Percentiles rank a stretch among this genome's conserved stretches.
Evolutionary conservation across 2,329 filamentous ascomycete genomes (phyloP).

Genomic region (Aspergillus fructus): DNA sequence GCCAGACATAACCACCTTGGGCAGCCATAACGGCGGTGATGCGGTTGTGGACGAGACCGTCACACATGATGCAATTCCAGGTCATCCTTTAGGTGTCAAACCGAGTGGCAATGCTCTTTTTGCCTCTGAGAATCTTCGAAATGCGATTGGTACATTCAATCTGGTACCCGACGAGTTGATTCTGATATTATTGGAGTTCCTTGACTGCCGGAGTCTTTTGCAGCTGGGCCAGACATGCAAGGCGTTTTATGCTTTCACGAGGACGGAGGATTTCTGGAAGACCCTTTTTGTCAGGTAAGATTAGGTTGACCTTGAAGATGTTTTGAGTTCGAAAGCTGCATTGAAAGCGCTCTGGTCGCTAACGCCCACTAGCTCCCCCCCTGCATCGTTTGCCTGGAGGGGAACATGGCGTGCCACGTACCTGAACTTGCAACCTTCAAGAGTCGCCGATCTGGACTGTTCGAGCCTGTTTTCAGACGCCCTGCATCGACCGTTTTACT

Average conservation of each 20-base stretch:
- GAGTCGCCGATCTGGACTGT: constrained; percentile 66
- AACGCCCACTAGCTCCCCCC: constrained; percentile 28
- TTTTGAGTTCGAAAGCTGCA: not conserved
- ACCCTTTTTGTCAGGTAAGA: constrained; percentile 80
- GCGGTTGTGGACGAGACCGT: constrained; percentile 39
- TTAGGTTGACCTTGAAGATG: constrained; percentile 1
- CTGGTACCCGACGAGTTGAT: constrained; percentile 78
- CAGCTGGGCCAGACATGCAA: constrained; percentile 75
- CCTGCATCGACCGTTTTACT: constrained; percentile 85
- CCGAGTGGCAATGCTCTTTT: constrained; percentile 82
- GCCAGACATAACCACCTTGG: constrained; percentile 35
- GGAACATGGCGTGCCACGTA: constrained; percentile 83
- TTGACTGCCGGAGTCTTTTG: constrained; percentile 64
- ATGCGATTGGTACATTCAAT: constrained; percentile 64
- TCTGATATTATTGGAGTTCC: constrained; percentile 69
- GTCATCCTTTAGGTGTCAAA: constrained; percentile 80
- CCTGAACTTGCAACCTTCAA: constrained; percentile 57
- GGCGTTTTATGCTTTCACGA: constrained; percentile 80
- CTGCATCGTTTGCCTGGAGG: constrained; percentile 62
- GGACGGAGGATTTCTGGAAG: constrained; percentile 88
- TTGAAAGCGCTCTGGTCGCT: constrained; percentile 6
- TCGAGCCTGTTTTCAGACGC: constrained; percentile 83
- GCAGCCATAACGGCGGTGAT: constrained; percentile 18
- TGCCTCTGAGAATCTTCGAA: constrained; percentile 64
- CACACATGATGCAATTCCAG: constrained; percentile 61